Evolutionary conservation across 2,329 filamentous ascomycete genomes (phyloP), one percentile per base, ranked within the genome.

Genomic region (Paraconiothyrium sp.): DNA sequence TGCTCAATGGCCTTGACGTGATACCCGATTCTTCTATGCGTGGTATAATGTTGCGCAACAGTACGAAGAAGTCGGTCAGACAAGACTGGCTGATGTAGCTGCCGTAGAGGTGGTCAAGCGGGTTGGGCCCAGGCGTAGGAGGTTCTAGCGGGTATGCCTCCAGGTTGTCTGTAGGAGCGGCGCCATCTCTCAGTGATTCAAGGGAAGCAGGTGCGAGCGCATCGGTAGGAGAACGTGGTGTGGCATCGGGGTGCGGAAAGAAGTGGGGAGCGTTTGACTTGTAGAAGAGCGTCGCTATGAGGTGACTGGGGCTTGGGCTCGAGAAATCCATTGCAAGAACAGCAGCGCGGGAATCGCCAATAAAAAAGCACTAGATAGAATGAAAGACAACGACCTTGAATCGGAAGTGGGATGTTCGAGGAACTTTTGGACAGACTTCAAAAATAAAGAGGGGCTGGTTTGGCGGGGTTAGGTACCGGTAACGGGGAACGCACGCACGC

Each of bases 1-100:
- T 84, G 68, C 92, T 89, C 58, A 92, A 83, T 63, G 80, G 83
- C 54, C 82, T 80, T 64, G 82, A 81, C 4, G 78, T 79, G 5
- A 83, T 82, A 37, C 78, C 82, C 66, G 81, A 81, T 41, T 84
- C 80, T 68, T 82, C 78, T 44, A 85, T 82, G 2, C 82, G 81
- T 2, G 83, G 82, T 14, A 84, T 79, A 10, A 85, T 78, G 35
- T 78, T 74, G 61, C 84, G 79, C 51, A 87, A 76, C 14, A 82
- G 84, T 59, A 84, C 82, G 63, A 84, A 79, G 76, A 86, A 87
- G 68, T 85, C 84, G 35, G 84, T 85, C 61, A 86, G 77, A 71
- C 85, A 86, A 65, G 84, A 74, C 72, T 86, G 84, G 58, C 82
- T 84, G 49, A 87, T 80, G 65, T 83, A 86, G 11, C 80, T 81